Percentiles rank a stretch among this genome's conserved stretches.
Conservation (phyloP, 2,329 filamentous ascomycete genomes). For the Lachnellula arida region DNA sequence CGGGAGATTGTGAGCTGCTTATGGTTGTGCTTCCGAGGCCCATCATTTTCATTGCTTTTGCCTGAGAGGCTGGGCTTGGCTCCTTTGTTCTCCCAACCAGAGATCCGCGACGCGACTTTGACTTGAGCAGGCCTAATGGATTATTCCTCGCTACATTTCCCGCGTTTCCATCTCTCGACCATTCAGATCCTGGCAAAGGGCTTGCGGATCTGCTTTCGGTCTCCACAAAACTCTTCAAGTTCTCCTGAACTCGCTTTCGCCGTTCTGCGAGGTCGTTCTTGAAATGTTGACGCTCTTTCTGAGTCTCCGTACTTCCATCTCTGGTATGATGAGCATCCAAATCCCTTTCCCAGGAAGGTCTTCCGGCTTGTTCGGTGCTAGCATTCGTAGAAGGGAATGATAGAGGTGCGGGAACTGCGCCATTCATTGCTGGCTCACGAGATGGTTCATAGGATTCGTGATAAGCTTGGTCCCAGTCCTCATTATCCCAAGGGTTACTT, state of each 20-base stretch:
- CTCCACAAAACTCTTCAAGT: constrained; percentile 64
- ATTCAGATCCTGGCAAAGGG: constrained; percentile 32
- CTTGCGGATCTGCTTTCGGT: constrained; percentile 45
- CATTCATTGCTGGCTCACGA: constrained; percentile 9
- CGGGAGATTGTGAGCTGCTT: constrained; percentile 38
- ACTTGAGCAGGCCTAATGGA: constrained; percentile 58
- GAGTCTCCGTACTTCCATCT: constrained; percentile 45
- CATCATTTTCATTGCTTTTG: constrained; percentile 58
- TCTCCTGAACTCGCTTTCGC: constrained; percentile 67
- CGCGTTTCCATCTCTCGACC: constrained; percentile 25
- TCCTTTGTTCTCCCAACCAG: constrained; percentile 46
- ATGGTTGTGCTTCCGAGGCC: constrained; percentile 46
- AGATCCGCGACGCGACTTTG: constrained; percentile 65
- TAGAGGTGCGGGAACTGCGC: constrained; percentile 10
- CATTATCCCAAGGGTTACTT: constrained; percentile 42
- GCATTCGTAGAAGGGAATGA: constrained; percentile 13
- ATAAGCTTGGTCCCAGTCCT: constrained; percentile 28
- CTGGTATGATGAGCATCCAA: constrained; percentile 38
- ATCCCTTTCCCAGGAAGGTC: constrained; percentile 28
- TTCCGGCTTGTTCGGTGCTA: constrained; percentile 10
- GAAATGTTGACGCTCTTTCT: constrained; percentile 63
- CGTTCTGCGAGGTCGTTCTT: constrained; percentile 67
- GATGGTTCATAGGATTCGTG: constrained; percentile 12
- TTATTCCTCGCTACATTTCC: constrained; percentile 41
- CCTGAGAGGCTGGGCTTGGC: constrained; percentile 33